A percentile compares a stretch with the other conserved stretches of the same genome.
Conservation (phyloP, 495 filamentous ascomycete species). For the Penicillium goetzii region DNA sequence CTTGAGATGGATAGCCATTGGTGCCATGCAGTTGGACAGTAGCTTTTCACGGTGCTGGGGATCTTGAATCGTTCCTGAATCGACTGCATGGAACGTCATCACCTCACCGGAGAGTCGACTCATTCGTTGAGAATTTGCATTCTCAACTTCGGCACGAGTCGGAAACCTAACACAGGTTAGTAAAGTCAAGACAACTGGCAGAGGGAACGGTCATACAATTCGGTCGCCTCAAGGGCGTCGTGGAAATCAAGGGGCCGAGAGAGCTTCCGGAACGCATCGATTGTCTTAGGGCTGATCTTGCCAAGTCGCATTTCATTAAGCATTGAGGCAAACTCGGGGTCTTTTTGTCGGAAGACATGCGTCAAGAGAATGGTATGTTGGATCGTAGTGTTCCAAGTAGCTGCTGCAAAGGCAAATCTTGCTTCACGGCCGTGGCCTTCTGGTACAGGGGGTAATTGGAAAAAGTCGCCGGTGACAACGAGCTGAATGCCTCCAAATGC, state of each 20-base stretch:
- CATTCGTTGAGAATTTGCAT: constrained; percentile 79
- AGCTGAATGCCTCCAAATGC: constrained; percentile 97
- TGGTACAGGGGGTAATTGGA: constrained; percentile 93
- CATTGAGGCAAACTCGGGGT: constrained; percentile 91
- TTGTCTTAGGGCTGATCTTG: constrained; percentile 68
- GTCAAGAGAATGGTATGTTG: constrained; percentile 95
- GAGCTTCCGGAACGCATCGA: constrained; percentile 70
- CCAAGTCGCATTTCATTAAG: constrained; percentile 97
- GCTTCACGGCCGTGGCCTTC: constrained; percentile 66
- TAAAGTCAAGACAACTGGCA: constrained; percentile 29
- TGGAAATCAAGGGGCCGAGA: constrained; percentile 69
- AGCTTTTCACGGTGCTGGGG: constrained; percentile 70
- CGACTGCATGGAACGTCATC: constrained; percentile 69
- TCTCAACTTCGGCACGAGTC: constrained; percentile 86
- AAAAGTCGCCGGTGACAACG: constrained; percentile 96
- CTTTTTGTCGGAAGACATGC: constrained; percentile 93
- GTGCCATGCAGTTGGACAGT: constrained; percentile 90
- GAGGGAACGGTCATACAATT: constrained; percentile 61
- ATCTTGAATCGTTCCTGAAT: constrained; percentile 77
- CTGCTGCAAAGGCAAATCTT: constrained; percentile 91
- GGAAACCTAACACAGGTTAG: constrained; percentile 68
- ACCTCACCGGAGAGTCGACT: constrained; percentile 65
- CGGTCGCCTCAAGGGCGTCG: constrained; percentile 84
- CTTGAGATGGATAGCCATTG: constrained; percentile 74
- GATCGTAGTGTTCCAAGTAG: constrained; percentile 87